phyloP scores from a whole-genome alignment of 2,329 filamentous ascomycete species.

The Aspergillus sp. region DNA sequence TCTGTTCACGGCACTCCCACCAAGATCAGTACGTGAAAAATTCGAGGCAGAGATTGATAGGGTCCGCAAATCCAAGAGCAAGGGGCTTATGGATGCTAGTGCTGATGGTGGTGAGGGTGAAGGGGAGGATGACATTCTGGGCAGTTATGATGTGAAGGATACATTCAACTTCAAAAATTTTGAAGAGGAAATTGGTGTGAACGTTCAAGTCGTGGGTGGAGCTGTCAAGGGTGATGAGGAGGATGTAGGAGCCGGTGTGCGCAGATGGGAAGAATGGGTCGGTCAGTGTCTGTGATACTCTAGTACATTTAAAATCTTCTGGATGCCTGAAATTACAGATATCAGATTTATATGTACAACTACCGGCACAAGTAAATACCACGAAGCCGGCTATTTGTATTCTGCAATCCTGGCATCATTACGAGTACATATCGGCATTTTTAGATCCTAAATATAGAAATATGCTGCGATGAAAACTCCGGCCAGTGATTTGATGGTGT shows the following conservation, averaged over 20 bases:
- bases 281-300: slow-evolving; percentile 64
- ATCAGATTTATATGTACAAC: neutral
- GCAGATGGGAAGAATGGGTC: slow-evolving; percentile 91
- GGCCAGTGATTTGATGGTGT: slow-evolving; percentile 19
- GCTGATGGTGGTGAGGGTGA: slow-evolving; percentile 57
- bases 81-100: slow-evolving; percentile 78
- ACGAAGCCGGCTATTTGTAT: neutral
- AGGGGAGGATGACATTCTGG: slow-evolving; percentile 78
- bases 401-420: neutral
- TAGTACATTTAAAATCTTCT: neutral
- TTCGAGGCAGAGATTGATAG: slow-evolving; percentile 80
- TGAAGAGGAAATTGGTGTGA: slow-evolving; percentile 73
- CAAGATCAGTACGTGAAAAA: slow-evolving; percentile 68
- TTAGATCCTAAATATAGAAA: neutral
- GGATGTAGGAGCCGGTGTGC: slow-evolving; percentile 65
- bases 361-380: neutral
- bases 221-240: slow-evolving; percentile 57
- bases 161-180: slow-evolving; percentile 79
- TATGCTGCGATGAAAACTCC: slow-evolving; percentile 11
- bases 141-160: slow-evolving; percentile 76
- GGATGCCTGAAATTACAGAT: neutral
- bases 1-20: slow-evolving; percentile 86
- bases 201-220: slow-evolving; percentile 74
- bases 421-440: neutral
- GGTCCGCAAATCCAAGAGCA: slow-evolving; percentile 73